Conservation (phyloP, 306 rosid species). For the Citrullus amarus region DNA sequence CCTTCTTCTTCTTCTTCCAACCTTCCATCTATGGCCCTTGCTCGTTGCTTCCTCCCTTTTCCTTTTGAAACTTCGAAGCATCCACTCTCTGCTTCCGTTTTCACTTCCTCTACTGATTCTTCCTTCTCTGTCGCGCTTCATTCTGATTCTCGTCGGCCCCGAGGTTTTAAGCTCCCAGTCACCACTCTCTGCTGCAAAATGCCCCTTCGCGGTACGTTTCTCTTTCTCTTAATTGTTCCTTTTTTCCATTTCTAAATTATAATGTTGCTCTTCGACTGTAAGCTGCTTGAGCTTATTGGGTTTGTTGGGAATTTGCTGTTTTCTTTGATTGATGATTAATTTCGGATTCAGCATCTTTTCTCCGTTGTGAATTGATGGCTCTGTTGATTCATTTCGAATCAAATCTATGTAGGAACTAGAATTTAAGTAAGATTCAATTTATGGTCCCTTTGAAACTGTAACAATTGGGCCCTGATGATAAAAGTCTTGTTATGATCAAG, state of each 20-base stretch:
- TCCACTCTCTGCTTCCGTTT: constrained; percentile 9
- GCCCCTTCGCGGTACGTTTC: constrained; percentile 20
- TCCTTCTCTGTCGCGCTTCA: constrained; percentile 11
- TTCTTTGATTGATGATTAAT: neutral
- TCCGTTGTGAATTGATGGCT: neutral
- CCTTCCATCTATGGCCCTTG: constrained; percentile 36
- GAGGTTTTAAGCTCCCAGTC: constrained; percentile 22
- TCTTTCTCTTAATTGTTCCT: neutral
- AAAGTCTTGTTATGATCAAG: neutral
- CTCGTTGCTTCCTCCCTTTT: constrained; percentile 24
- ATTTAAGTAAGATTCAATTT: neutral
- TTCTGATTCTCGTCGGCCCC: constrained; percentile 14
- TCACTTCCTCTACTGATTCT: constrained; percentile 8
- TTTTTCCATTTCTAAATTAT: neutral
- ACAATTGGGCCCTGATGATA: neutral
- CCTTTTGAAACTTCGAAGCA: constrained; percentile 22
- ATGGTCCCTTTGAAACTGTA: neutral
- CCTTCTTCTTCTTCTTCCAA: neutral
- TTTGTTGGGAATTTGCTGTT: neutral
- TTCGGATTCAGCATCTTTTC: neutral
- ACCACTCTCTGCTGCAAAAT: constrained; percentile 18
- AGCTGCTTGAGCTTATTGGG: neutral
- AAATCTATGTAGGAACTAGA: neutral
- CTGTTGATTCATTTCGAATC: neutral
- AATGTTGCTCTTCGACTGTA: neutral